Conservation (phyloP, 1,284 basidiomycete species). For the Stygiomarasmius scandens region DNA sequence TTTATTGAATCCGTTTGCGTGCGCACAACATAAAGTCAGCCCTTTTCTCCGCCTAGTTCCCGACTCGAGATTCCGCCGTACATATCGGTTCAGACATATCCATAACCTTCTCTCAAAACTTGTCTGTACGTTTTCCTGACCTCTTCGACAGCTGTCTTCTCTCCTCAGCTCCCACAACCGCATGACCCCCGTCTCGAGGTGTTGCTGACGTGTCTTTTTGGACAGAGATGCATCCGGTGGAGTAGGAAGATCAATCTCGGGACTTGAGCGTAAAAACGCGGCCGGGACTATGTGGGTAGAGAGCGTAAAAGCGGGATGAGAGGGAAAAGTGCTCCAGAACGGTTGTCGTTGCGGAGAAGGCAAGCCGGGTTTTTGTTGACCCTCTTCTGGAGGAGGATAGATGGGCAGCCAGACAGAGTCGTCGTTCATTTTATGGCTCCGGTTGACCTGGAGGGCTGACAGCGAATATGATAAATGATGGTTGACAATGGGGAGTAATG, state of each 20-base stretch:
- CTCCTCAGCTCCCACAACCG: conserved; percentile 28
- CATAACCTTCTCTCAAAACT: conserved; percentile 43
- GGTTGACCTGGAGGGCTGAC: no score
- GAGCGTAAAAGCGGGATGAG: conserved; percentile 31
- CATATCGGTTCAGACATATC: conserved; percentile 62
- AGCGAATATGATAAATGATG: neutral
- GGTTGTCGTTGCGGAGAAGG: conserved; percentile 36
- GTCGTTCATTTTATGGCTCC: neutral
- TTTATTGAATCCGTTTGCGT: conserved; percentile 85
- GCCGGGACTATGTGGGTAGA: conserved; percentile 78
- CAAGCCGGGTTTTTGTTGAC: conserved; percentile 25
- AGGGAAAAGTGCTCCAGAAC: conserved; percentile 28
- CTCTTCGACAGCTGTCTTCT: conserved; percentile 13
- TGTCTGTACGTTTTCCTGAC: conserved; percentile 18
- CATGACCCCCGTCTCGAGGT: conserved; percentile 22
- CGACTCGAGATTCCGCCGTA: conserved; percentile 25
- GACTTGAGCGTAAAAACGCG: conserved; percentile 61
- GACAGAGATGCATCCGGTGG: conserved; percentile 25
- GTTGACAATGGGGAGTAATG: neutral
- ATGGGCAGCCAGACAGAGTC: neutral
- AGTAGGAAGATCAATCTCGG: conserved; percentile 45
- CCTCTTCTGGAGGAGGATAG: conserved; percentile 32
- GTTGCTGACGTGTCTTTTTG: conserved; percentile 38
- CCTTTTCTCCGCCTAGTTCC: conserved; percentile 32
- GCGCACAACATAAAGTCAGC: conserved; percentile 71